A percentile compares a stretch with the other conserved stretches of the same genome.
Evolutionary conservation across 164 flowering plant genomes (phyloP).

Genomic region (Warburgia ugandensis): DNA sequence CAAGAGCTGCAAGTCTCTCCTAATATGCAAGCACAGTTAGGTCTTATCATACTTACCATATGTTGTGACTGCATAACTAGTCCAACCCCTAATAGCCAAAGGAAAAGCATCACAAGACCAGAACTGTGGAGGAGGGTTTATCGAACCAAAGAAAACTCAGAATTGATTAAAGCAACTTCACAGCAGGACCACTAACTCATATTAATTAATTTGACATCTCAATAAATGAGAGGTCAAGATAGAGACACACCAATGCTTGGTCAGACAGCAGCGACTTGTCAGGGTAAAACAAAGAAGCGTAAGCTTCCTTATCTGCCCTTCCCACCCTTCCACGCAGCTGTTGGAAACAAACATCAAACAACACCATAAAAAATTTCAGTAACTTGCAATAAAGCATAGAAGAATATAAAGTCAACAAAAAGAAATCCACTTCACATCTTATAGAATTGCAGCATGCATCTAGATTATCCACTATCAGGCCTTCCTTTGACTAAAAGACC

Average conservation of each 20-base stretch:
- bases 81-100: too few relatives aligned
- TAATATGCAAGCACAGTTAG: slow-evolving; percentile 20
- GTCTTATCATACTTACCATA: too few relatives aligned
- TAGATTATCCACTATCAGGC: neutral
- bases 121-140: too few relatives aligned
- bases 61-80: too few relatives aligned
- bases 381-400: too few relatives aligned
- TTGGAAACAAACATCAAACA: slow-evolving; percentile 7
- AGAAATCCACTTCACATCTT: too few relatives aligned
- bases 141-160: too few relatives aligned
- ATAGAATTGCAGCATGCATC: too few relatives aligned
- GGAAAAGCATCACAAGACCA: too few relatives aligned
- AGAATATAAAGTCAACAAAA: neutral
- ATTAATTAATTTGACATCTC: too few relatives aligned
- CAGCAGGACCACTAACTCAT: too few relatives aligned
- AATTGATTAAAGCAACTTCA: too few relatives aligned
- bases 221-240: slow-evolving; percentile 1
- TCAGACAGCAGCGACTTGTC: slow-evolving; percentile 67
- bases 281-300: slow-evolving; percentile 84
- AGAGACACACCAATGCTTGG: slow-evolving; percentile 59
- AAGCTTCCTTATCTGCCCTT: slow-evolving; percentile 94
- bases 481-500: neutral
- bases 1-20: slow-evolving; percentile 94
- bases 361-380: slow-evolving; percentile 2
- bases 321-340: slow-evolving; percentile 97